Conservation (phyloP, 1,139 yeast genomes). For the Spathaspora sp. region DNA sequence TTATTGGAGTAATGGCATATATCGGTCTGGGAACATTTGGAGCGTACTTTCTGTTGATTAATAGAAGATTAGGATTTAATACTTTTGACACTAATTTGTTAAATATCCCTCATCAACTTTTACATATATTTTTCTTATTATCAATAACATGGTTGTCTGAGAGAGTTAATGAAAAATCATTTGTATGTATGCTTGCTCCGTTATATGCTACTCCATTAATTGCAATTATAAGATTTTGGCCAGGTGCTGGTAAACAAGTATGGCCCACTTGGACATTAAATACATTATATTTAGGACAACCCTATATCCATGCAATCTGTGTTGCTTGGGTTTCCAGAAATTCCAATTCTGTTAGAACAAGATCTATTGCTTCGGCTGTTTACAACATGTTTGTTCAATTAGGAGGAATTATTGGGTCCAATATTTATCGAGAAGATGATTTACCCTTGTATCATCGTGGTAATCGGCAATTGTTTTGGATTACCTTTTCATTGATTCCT, state of each 20-base stretch:
- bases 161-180: constrained; percentile 33
- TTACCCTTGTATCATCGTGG: constrained; percentile 60
- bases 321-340: constrained; percentile 64
- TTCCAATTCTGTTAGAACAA: constrained; percentile 55
- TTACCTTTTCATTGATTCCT: constrained; percentile 19
- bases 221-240: constrained; percentile 49
- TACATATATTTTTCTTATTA: constrained; percentile 28
- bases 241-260: constrained; percentile 40
- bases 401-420: constrained; percentile 49
- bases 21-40: constrained; percentile 36
- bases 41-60: constrained; percentile 26
- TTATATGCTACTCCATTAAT: constrained; percentile 37
- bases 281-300: constrained; percentile 48
- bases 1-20: constrained; percentile 48
- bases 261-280: constrained; percentile 56
- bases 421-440: constrained; percentile 57
- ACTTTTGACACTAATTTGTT: constrained; percentile 55
- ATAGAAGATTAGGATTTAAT: constrained; percentile 53
- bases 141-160: constrained; percentile 41
- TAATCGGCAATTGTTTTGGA: constrained; percentile 29
- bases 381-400: constrained; percentile 63
- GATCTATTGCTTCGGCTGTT: constrained; percentile 48
- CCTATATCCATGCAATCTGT: constrained; percentile 52
- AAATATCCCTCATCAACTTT: constrained; percentile 40
- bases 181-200: constrained; percentile 34